A percentile compares a stretch with the other conserved stretches of the same genome.
Evolutionary conservation across 2,329 filamentous ascomycete species (phyloP).

Genomic region (Penicillium freii): DNA sequence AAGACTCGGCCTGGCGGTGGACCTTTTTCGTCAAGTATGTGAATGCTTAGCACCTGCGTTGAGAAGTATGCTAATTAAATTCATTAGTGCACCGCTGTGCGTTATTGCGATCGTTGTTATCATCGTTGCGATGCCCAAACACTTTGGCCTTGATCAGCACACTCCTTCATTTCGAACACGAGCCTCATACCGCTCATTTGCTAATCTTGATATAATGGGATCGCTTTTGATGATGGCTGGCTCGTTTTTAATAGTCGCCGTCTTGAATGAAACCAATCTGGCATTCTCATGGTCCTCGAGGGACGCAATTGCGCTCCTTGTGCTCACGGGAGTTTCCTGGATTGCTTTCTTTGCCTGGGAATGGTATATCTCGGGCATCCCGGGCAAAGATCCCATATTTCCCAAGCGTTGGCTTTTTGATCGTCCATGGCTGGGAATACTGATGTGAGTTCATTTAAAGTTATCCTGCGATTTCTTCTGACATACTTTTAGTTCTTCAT

Average conservation of each 20-base stretch:
- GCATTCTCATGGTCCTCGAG: constrained; percentile 44
- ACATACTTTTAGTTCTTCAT: constrained; percentile 20
- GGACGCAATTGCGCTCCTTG: constrained; percentile 33
- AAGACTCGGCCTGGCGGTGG: constrained; percentile 28
- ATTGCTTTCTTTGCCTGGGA: constrained; percentile 37
- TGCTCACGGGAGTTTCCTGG: constrained; percentile 28
- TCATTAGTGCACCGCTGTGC: constrained; percentile 18
- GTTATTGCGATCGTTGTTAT: constrained; percentile 21
- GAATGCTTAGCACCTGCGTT: neutral
- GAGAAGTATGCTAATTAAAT: neutral
- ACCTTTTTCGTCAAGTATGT: constrained; percentile 30
- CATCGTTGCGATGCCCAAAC: constrained; percentile 21
- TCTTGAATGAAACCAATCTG: constrained; percentile 47
- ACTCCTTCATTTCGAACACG: constrained; percentile 26
- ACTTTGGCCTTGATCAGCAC: constrained; percentile 28
- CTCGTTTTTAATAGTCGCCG: constrained; percentile 49
- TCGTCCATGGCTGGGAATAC: constrained; percentile 28
- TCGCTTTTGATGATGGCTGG: constrained; percentile 38
- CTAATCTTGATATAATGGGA: constrained; percentile 24
- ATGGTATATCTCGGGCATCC: constrained; percentile 21
- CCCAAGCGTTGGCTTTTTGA: constrained; percentile 29
- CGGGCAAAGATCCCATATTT: constrained; percentile 29
- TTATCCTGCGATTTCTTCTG: neutral
- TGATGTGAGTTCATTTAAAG: constrained; percentile 19
- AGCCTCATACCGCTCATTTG: constrained; percentile 27